phyloP scores from a whole-genome alignment of 371 early-diverging fungal species.

The Rhizopus microsporus region DNA sequence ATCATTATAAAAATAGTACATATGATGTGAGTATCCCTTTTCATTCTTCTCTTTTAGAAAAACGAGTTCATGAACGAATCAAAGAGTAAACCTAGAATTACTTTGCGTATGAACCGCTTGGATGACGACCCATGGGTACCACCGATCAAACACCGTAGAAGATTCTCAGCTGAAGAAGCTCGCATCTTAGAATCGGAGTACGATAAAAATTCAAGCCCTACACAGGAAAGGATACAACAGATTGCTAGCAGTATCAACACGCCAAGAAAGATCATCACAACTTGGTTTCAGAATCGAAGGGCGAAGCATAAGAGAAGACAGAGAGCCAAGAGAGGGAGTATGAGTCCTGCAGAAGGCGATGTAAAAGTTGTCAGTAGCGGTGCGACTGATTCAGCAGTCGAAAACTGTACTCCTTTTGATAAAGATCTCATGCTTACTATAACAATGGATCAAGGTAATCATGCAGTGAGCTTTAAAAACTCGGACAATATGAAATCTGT shows the following conservation, averaged over 20 bases:
- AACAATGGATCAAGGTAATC: too few species aligned
- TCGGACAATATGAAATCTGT: too few species aligned
- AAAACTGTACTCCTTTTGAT: too few species aligned
- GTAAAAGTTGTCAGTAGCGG: too few species aligned
- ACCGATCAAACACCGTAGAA: slow-evolving; percentile 35
- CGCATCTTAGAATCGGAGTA: slow-evolving; percentile 31
- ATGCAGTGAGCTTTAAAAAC: too few species aligned
- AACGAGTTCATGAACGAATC: too few species aligned
- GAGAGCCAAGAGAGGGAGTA: neutral
- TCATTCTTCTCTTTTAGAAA: too few species aligned
- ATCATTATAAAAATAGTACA: too few species aligned
- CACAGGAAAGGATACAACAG: slow-evolving; percentile 21
- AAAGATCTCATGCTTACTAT: too few species aligned
- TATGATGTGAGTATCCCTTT: too few species aligned
- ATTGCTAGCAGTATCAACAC: slow-evolving; percentile 26
- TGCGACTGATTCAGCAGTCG: too few species aligned
- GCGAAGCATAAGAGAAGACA: slow-evolving; percentile 34
- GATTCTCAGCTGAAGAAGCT: slow-evolving; percentile 31
- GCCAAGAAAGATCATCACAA: slow-evolving; percentile 36
- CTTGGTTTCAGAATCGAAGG: slow-evolving; percentile 52
- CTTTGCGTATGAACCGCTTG: neutral
- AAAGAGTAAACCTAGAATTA: neutral
- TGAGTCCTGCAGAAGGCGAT: too few species aligned
- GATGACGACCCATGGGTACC: slow-evolving; percentile 29
- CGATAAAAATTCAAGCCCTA: slow-evolving; percentile 23